Base-by-base conservation (phyloP, 139 green algal genomes). In the Dunaliella primolecta region DNA sequence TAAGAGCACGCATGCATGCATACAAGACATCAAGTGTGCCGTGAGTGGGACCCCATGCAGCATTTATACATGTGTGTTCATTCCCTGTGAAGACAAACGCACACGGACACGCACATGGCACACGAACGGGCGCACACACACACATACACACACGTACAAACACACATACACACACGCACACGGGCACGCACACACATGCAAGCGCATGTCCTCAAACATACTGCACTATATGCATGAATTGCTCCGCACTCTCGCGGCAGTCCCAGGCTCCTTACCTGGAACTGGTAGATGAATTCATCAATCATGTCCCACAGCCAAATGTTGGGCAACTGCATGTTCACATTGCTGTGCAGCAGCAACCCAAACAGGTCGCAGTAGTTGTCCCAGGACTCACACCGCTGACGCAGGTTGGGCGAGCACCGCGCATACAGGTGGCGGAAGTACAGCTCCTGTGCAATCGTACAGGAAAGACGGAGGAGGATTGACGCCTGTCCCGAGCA, bases 231-330 rank as follows among this genome's bases (percentile, higher is more conserved):
- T n/a, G n/a, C n/a, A n/a, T n/a, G n/a, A n/a, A n/a, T n/a, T n/a
- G n/a, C n/a, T n/a, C n/a, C n/a, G n/a, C n/a, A n/a, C n/a, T n/a
- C n/a, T n/a, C n/a, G n/a, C n/a, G n/a, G n/a, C n/a, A n/a, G n/a
- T n/a, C n/a, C n/a, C n/a, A n/a, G 72, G 25, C 72, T 71, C 15
- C 79, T 15, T 30, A 83, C 79, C 79, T 83, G 79, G 79, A 88
- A 93, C 92, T 99, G 97, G 90, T 99, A 99, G 29, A 99, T 91
- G 91, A 98, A 99, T 91, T 99, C 97, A 84, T 99, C 97, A 35
- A 99, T 88, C 96, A 99, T 99, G 90, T 99, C 96, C 95, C 96
- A 99, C 80, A 99, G 92, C 97, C 97, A 99, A 38, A 89, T 85
- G 90, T 98, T 98, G 64, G 97, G 97, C 84, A 99, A 92, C 93